phyloP scores from a whole-genome alignment of 371 early-diverging fungal genomes.

The Circinella umbellata region DNA sequence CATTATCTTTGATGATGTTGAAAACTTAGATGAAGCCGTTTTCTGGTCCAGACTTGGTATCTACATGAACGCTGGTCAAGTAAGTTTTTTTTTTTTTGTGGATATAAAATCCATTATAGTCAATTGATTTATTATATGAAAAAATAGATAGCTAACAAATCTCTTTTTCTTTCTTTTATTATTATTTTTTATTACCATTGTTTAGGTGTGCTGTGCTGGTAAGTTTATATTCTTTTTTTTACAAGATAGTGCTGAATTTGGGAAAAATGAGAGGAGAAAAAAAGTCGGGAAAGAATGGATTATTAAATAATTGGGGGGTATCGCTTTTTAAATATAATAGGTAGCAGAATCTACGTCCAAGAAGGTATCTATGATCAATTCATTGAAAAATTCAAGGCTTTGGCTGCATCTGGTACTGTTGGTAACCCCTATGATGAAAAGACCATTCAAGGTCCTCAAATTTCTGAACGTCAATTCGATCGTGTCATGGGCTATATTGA shows the following conservation, averaged over 20 bases:
- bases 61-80: constrained; percentile 86
- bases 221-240: no score
- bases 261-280: no score
- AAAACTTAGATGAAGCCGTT: constrained; percentile 79
- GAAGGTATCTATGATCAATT: constrained; percentile 78
- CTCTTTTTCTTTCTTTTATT: no score
- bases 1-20: constrained; percentile 87
- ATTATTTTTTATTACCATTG: background rate
- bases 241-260: no score
- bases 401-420: constrained; percentile 57
- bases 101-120: no score
- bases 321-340: no score
- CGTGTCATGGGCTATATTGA: constrained; percentile 65
- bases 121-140: constrained; percentile 36
- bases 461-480: constrained; percentile 79
- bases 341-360: constrained; percentile 86
- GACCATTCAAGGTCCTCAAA: constrained; percentile 77
- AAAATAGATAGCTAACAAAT: no score
- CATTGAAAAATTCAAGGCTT: constrained; percentile 63
- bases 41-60: constrained; percentile 72
- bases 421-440: constrained; percentile 62
- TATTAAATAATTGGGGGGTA: no score
- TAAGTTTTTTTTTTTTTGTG: constrained; percentile 14
- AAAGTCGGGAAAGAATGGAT: no score
- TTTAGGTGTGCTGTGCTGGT: constrained; percentile 60